phyloP scores from a whole-genome alignment of 2,329 filamentous ascomycete species.

The Penicillium sp. region DNA sequence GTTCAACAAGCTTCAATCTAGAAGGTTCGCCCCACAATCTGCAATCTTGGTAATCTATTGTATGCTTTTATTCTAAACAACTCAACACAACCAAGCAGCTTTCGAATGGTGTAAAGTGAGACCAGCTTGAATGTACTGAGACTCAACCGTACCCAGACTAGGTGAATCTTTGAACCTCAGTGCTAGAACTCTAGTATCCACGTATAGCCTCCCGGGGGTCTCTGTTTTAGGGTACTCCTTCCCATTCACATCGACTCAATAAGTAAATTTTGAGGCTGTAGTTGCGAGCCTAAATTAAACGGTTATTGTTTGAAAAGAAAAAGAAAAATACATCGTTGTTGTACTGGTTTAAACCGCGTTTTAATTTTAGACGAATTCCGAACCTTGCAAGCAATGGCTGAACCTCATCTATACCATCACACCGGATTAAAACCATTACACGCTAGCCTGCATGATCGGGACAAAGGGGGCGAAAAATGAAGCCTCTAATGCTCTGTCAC shows the following conservation, averaged over 20 bases:
- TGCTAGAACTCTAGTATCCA: neutral
- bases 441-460: neutral
- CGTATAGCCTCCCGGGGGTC: neutral
- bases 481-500: neutral
- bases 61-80: too few species aligned
- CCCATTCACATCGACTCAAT: neutral
- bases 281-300: neutral
- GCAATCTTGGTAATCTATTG: neutral
- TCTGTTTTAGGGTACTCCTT: neutral
- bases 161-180: too few species aligned
- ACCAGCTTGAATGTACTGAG: neutral
- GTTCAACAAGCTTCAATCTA: neutral
- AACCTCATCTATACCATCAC: neutral
- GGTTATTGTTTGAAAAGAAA: neutral
- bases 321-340: neutral
- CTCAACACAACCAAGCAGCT: neutral
- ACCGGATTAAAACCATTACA: neutral
- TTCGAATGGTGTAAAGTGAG: neutral
- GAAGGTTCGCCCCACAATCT: neutral
- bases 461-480: neutral
- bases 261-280: neutral
- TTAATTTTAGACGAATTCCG: neutral
- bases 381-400: neutral
- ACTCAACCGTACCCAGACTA: too few species aligned
- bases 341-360: neutral